Base-by-base conservation (phyloP, 2,329 filamentous ascomycete species). In the Trichoderma sp. region DNA sequence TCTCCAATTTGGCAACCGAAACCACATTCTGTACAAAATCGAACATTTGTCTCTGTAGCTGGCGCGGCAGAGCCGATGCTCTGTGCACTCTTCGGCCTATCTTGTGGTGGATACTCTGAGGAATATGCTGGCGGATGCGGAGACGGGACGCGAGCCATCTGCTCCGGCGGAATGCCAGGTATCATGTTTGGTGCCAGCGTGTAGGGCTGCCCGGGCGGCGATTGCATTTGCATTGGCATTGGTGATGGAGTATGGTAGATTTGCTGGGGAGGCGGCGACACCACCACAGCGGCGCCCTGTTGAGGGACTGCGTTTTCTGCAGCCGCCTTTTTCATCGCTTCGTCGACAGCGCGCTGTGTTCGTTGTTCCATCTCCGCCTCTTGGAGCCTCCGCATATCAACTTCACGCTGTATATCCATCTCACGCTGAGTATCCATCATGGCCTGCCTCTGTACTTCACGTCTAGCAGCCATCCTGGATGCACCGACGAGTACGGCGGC, bases 171-270 rank as follows among this genome's bases (percentile, higher is more conserved):
- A 32, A n/a, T 1, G 55, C 55, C 26, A 30, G 55, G 55, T 15
- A 30, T 12, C 26, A n/a, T 28, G 55, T 30, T 58, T 28, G 26
- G 17, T 17, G 13, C 30, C n/a, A 32, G 9, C 34, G 57, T 6
- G 57, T 59, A 59, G 9, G 39, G 17, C 26, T 64, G 61, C 23
- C 62, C 62, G 36, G 36, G 36, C 7, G 62, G 39, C 26, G 39
- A 9, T n/a, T 64, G 62, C n/a, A 64, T 53, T 64, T 64, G 62
- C n/a, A 64, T 53, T 64, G 62, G 62, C n/a, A 64, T 64, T 13
- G 26, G 57, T 17, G 17, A 11, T 23, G 34, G 39, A n/a, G n/a
- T 64, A 17, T 64, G 50, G 62, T 64, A 50, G 2, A 32, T n/a
- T 50, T 50, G 43, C 34, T 43, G 61, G n/a, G 61, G 61, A 63